Base-by-base conservation (phyloP, 2,329 filamentous ascomycete species). In the Malbranchea zuffiana region DNA sequence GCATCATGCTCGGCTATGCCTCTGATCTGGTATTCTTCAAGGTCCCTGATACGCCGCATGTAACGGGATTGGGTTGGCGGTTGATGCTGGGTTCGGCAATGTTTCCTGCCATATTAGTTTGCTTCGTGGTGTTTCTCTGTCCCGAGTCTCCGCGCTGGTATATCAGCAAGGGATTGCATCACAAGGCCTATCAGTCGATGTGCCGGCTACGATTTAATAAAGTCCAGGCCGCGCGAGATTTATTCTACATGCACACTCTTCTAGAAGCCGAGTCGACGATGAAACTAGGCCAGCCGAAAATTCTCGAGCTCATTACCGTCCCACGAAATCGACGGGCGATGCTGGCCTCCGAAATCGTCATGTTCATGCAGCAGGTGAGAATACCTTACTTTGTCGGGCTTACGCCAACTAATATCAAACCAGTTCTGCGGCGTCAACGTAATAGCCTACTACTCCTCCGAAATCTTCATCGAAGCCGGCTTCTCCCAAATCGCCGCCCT, bases 1-100 rank as follows among this genome's bases (percentile, higher is more conserved):
- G 66, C 8, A 68, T 68, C 41, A 63, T 69, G 68, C 57, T 61
- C 11, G 75, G 75, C 11, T 80, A 71, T 51, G 68, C 67, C 5
- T 73, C 68, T 31, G 74, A 78, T 48, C 60, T 80, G 18, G 72
- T 71, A 5, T 77, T 80, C 50, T 78, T 72, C 51, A 58, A 69
- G 36, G 72, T 62, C 38, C 57, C 62, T 18, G 69, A 76, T 47
- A 59, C 57, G 3, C 54, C 65, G 2, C 62, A 63, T 3, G 71
- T 80, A 36, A 56, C 66, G 6, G 76, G 77, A 5, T 62, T 71
- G 20, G 63, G 79, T 42, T 82, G 79, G 78, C 71, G 78, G 17
- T 59, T 82, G 26, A 80, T 80, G 74, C 70, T 83, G 60, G 75
- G 68, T 5, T 80, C 75, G 2, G 76, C 79, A 6, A 69, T 80